Base-by-base conservation (phyloP, 441 rosid species). In the Populus trichocarpa region DNA sequence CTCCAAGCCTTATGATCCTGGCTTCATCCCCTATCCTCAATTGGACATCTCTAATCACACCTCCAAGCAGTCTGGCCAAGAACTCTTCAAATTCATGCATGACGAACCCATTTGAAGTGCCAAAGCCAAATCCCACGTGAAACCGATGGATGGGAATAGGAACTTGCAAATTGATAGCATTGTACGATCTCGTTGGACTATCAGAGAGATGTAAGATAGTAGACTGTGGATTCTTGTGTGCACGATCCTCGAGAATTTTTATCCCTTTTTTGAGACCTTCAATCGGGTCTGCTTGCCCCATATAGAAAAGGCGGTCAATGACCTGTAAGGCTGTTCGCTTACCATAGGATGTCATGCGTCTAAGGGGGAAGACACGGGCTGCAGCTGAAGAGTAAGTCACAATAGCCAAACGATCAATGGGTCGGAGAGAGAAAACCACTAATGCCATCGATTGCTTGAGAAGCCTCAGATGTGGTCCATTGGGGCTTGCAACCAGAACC, bases 11-110 rank as follows among this genome's bases (percentile, higher is more conserved):
- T 65, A 87, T 78, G 53, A 84, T 69, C 75, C 84, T 85, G 69
- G 78, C 89, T 81, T 90, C 98, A 78, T 88, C 91, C 50, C 91
- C 88, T 3, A 94, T 88, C 79, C 89, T 84, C 84, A 94, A 67
- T 69, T 94, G 91, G 65, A 94, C 81, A 32, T 91, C 97, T 74
- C 85, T 84, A 22, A 89, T 83, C 26, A 83, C 82, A 26, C 94
- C 89, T 69, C 94, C 92, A 61, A 92, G 75, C 73, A 92, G 74
- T 46, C 89, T 83, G 73, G 78, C 84, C 73, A 94, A 75, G 82
- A 91, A 86, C 77, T 90, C 94, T 86, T 94, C 93, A 38, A 94
- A 90, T 67, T 92, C 95, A 78, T 86, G 95, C 90, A 94, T 88
- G 35, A 91, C 90, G 32, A 91, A 90, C 32, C 95, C 94, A 68